Percentiles rank a stretch among this genome's conserved stretches.
phyloP scores from a whole-genome alignment of 495 filamentous ascomycete genomes.

The Tuber magnatum region DNA sequence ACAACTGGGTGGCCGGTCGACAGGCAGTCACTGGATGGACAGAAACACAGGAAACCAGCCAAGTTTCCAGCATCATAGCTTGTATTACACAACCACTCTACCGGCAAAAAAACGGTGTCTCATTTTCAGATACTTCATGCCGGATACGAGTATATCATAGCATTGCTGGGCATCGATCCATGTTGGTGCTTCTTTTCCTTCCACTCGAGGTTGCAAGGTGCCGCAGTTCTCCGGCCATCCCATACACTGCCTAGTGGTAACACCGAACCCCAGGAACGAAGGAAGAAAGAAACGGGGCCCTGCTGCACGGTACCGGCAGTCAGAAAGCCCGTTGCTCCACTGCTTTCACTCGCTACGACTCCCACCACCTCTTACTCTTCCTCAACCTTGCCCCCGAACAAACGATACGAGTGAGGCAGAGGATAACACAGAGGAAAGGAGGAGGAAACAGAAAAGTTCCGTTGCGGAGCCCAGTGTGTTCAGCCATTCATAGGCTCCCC shows the following conservation, averaged over 20 bases:
- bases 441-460: not conserved
- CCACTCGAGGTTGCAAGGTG: not conserved
- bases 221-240: not conserved
- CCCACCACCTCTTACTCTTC: constrained; percentile 2
- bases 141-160: too few relatives aligned
- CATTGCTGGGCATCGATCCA: not conserved
- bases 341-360: not conserved
- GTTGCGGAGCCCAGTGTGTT: not conserved
- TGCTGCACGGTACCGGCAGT: not conserved
- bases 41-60: not conserved
- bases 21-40: not conserved
- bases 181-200: not conserved
- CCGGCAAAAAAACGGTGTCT: too few relatives aligned
- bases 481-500: not conserved
- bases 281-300: constrained; percentile 1
- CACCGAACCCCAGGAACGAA: constrained; percentile 3
- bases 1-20: not conserved
- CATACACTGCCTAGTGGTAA: not conserved
- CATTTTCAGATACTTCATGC: too few relatives aligned
- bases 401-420: not conserved
- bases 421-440: not conserved
- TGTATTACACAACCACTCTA: too few relatives aligned
- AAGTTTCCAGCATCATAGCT: not conserved
- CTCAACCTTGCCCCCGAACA: not conserved
- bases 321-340: constrained; percentile 1